Conservation (phyloP, 345 rosid species). For the Ceriops zippeliana region DNA sequence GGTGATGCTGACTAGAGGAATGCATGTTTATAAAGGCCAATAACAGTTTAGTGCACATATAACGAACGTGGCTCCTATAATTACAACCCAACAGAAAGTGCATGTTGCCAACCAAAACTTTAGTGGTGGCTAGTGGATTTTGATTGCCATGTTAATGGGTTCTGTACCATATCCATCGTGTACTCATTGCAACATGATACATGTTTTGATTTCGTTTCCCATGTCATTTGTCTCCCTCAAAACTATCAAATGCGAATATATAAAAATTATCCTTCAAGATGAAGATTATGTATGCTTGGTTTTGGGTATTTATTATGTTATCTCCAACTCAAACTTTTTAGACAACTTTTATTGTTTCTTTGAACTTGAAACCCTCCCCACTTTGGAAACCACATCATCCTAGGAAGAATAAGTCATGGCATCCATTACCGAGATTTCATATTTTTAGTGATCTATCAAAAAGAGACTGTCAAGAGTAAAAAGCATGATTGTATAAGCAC, state of each 20-base stretch:
- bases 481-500: neutral
- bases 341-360: neutral
- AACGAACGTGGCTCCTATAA: neutral
- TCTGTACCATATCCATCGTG: neutral
- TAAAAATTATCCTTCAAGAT: neutral
- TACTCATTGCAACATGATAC: neutral
- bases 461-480: neutral
- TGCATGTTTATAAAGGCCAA: constrained; percentile 9
- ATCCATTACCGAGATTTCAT: constrained; percentile 1
- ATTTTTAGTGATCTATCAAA: neutral
- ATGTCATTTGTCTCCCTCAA: neutral
- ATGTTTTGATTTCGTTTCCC: neutral
- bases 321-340: neutral
- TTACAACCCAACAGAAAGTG: neutral
- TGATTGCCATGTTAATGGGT: neutral
- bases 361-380: constrained; percentile 14
- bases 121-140: constrained; percentile 4
- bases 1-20: neutral
- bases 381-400: constrained; percentile 16
- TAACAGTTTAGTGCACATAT: constrained; percentile 15
- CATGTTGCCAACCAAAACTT: neutral
- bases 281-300: neutral
- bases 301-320: neutral
- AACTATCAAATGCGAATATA: no score
- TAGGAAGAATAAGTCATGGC: neutral